Conservation (phyloP, 2,329 filamentous ascomycete species). For the Dactylonectria estremocensis region DNA sequence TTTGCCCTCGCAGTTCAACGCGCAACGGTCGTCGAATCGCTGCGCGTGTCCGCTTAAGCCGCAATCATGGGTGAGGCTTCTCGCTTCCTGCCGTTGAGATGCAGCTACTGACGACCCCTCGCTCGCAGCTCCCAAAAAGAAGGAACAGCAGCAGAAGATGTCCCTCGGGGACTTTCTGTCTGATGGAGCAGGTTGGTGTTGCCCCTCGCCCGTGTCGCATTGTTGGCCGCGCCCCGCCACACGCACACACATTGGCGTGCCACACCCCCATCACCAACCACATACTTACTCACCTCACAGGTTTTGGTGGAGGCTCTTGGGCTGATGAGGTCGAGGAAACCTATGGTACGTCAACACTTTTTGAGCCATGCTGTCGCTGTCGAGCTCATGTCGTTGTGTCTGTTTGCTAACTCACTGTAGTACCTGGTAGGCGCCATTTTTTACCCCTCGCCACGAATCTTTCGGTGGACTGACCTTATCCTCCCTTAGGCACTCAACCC, state of each 20-base stretch:
- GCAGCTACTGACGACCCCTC: constrained; percentile 31
- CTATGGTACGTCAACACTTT: constrained; percentile 71
- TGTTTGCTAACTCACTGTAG: constrained; percentile 51
- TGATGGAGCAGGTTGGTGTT: constrained; percentile 81
- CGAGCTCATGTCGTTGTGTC: constrained; percentile 33
- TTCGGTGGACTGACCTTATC: constrained; percentile 44
- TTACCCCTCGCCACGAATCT: constrained; percentile 27
- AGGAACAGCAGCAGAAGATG: constrained; percentile 95
- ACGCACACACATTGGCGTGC: constrained; percentile 38
- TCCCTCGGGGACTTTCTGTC: constrained; percentile 95
- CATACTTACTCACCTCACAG: constrained; percentile 52
- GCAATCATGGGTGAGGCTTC: constrained; percentile 73
- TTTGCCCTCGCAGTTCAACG: constrained; percentile 52
- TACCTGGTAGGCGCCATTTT: constrained; percentile 53
- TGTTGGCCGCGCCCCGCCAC: constrained; percentile 45
- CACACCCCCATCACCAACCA: constrained; percentile 40
- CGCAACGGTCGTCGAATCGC: constrained; percentile 59
- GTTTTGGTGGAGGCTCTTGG: constrained; percentile 84
- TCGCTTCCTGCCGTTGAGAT: constrained; percentile 19
- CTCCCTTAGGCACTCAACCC: constrained; percentile 67
- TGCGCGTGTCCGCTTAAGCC: constrained; percentile 65
- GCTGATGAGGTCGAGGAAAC: constrained; percentile 98
- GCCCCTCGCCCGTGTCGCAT: constrained; percentile 50
- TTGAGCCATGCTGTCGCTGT: constrained; percentile 14
- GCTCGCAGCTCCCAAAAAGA: constrained; percentile 86